Evolutionary conservation across 177 flowering plant genomes (phyloP).

Genomic region (Vitis hybrid): DNA sequence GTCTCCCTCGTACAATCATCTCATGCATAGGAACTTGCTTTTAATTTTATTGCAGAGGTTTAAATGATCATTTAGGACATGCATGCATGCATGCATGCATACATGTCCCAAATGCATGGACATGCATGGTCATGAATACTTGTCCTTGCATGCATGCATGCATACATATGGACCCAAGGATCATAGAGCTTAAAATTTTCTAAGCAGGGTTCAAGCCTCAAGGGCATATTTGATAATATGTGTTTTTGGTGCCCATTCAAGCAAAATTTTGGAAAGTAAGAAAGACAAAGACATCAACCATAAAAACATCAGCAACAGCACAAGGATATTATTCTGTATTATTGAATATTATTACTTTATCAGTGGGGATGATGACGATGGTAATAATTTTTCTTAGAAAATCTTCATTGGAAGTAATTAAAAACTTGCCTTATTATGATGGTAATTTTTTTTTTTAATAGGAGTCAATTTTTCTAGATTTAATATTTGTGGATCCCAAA

Average conservation of each 20-base stretch:
- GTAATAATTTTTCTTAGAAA: conserved; percentile 1
- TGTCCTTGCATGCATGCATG: conserved; percentile 11
- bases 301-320: not conserved
- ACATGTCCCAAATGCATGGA: not conserved
- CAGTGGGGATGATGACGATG: conserved; percentile 2
- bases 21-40: not conserved
- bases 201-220: not conserved
- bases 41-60: not conserved
- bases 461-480: too few species aligned
- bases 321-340: conserved; percentile 1
- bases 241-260: not conserved
- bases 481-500: too few species aligned
- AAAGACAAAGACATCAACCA: conserved; percentile 2
- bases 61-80: not conserved
- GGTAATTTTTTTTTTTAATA: too few species aligned
- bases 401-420: not conserved
- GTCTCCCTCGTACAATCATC: not conserved
- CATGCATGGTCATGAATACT: not conserved
- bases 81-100: not conserved
- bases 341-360: conserved; percentile 10
- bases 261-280: conserved; percentile 3
- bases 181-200: not conserved
- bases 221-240: conserved; percentile 5
- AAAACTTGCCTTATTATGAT: too few species aligned
- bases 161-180: not conserved